Conservation (phyloP, 1,284 basidiomycete species). For the Veloporphyrellus conicus region DNA sequence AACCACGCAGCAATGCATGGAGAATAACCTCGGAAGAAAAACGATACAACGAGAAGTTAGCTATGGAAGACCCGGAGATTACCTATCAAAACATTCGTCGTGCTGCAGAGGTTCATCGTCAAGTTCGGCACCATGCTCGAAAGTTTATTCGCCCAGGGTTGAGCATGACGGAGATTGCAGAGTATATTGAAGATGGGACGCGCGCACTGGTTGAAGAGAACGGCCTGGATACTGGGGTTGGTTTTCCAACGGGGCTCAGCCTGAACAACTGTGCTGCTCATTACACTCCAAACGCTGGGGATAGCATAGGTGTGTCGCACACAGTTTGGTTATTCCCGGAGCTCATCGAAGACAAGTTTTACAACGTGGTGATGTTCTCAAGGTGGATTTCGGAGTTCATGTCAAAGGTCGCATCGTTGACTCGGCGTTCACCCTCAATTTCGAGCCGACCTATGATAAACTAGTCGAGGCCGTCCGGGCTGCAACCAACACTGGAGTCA, state of each 20-base stretch:
- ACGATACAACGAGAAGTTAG: slow-evolving; percentile 75
- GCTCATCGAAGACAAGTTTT: slow-evolving; percentile 53
- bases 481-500: slow-evolving; percentile 88
- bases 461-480: slow-evolving; percentile 89
- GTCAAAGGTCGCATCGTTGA: slow-evolving; percentile 93
- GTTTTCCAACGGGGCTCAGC: slow-evolving; percentile 96
- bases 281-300: slow-evolving; percentile 94
- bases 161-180: slow-evolving; percentile 91
- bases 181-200: slow-evolving; percentile 89
- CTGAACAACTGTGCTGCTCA: slow-evolving; percentile 96
- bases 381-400: slow-evolving; percentile 97
- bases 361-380: slow-evolving; percentile 82
- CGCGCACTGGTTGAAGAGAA: slow-evolving; percentile 89
- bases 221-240: slow-evolving; percentile 82
- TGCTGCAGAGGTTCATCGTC: slow-evolving; percentile 94
- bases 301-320: slow-evolving; percentile 66
- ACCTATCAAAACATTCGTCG: slow-evolving; percentile 89
- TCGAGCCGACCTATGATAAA: slow-evolving; percentile 86
- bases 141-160: slow-evolving; percentile 89
- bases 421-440: slow-evolving; percentile 92
- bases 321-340: slow-evolving; percentile 6
- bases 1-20: slow-evolving; percentile 65
- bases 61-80: slow-evolving; percentile 72
- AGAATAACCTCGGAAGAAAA: slow-evolving; percentile 90
- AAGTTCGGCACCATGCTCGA: slow-evolving; percentile 82